phyloP scores from a whole-genome alignment of 306 rosid genomes.

The Citrullus mucosospermus region DNA sequence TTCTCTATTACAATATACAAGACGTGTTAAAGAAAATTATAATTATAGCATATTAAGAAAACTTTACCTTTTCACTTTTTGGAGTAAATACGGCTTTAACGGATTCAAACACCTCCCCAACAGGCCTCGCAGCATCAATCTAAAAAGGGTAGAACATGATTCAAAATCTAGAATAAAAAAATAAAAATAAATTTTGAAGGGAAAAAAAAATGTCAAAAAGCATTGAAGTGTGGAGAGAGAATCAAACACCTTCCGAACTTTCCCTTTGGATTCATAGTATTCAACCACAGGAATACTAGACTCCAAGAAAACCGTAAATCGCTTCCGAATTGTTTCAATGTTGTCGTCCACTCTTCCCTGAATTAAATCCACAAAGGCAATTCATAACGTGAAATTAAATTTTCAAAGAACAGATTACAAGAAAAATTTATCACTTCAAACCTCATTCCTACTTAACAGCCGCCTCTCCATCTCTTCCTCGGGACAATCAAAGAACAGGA shows the following conservation, averaged over 20 bases:
- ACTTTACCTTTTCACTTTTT: conserved; percentile 72
- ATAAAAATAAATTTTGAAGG: too few species aligned
- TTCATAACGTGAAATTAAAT: background rate
- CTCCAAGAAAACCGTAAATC: conserved; percentile 81
- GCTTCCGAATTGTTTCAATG: conserved; percentile 87
- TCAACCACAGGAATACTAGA: conserved; percentile 81
- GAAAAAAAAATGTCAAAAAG: background rate
- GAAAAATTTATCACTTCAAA: conserved; percentile 12
- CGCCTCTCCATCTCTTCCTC: conserved; percentile 94
- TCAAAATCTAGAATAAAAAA: background rate
- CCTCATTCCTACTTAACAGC: conserved; percentile 82
- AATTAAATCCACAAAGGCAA: conserved; percentile 13
- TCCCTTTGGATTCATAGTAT: conserved; percentile 59
- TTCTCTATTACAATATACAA: background rate
- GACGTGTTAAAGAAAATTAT: background rate
- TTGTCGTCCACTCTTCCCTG: conserved; percentile 97
- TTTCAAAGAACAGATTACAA: background rate
- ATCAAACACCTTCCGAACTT: conserved; percentile 51
- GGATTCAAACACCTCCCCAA: conserved; percentile 68
- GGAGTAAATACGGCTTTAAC: conserved; percentile 70
- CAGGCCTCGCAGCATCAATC: conserved; percentile 77
- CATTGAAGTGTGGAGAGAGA: background rate
- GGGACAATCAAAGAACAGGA: conserved; percentile 74
- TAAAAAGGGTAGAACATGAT: conserved; percentile 16
- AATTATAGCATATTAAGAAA: conserved; percentile 10